phyloP scores from a whole-genome alignment of 139 green algal genomes.

The Bryopsis sp. region DNA sequence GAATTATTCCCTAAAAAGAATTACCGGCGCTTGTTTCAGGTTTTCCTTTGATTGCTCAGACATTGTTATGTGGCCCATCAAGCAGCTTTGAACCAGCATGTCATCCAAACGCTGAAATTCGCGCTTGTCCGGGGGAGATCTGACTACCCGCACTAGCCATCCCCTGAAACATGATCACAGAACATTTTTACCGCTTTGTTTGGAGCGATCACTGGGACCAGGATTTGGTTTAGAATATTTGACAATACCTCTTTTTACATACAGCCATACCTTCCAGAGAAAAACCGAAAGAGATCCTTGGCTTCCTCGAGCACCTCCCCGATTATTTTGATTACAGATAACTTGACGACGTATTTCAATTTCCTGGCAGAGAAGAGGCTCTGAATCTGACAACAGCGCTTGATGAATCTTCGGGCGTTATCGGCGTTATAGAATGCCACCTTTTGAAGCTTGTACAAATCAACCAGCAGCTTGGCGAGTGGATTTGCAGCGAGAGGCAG shows the following conservation, averaged over 20 bases:
- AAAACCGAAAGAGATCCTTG: slow-evolving; percentile 1
- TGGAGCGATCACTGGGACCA: neutral
- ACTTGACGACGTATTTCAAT: slow-evolving; percentile 1
- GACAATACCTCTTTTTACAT: neutral
- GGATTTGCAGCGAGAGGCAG: slow-evolving; percentile 7
- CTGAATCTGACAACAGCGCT: slow-evolving; percentile 18
- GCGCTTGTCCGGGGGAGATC: neutral
- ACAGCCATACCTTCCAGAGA: slow-evolving; percentile 1
- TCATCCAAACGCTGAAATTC: slow-evolving; percentile 4
- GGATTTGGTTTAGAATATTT: slow-evolving; percentile 6
- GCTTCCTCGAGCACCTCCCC: slow-evolving; percentile 8
- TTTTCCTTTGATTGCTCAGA: slow-evolving; percentile 3
- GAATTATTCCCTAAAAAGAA: too few species aligned
- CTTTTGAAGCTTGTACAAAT: slow-evolving; percentile 12
- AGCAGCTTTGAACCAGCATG: neutral
- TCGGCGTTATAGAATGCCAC: slow-evolving; percentile 12
- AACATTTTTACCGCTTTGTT: slow-evolving; percentile 2
- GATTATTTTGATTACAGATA: slow-evolving; percentile 3
- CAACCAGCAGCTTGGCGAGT: neutral
- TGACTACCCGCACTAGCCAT: slow-evolving; percentile 8
- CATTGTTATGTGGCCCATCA: slow-evolving; percentile 4
- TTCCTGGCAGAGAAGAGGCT: slow-evolving; percentile 15
- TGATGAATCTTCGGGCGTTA: slow-evolving; percentile 12
- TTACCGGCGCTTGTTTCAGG: slow-evolving; percentile 11
- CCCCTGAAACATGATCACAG: neutral